A percentile compares a stretch with the other conserved stretches of the same genome.
phyloP scores from a whole-genome alignment of 192 early-diverging fungal genomes.

The Rhizophlyctis rosea region DNA sequence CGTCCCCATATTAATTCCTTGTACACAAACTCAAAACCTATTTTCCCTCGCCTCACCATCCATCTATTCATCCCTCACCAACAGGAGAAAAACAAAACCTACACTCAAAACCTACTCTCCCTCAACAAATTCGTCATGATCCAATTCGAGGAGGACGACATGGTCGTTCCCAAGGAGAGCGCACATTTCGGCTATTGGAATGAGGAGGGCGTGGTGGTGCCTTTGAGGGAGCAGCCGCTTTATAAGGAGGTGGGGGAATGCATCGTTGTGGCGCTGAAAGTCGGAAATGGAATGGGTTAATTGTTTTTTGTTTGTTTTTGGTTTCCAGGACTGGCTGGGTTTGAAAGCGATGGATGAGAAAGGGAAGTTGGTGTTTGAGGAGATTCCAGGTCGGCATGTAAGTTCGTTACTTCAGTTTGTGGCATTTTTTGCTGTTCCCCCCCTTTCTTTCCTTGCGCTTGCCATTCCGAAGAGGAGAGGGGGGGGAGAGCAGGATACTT shows the following conservation, averaged over 20 bases:
- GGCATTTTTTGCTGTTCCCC: too few relatives aligned
- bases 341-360: conserved; percentile 31
- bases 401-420: neutral
- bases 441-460: too few relatives aligned
- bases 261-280: too few relatives aligned
- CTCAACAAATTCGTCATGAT: conserved; percentile 83
- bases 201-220: conserved; percentile 31
- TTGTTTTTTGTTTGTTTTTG: neutral
- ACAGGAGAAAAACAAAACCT: conserved; percentile 50
- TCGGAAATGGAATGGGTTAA: neutral
- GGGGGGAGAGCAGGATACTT: too few relatives aligned
- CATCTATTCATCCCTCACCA: conserved; percentile 5
- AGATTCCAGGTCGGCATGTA: conserved; percentile 33
- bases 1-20: neutral
- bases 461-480: too few relatives aligned
- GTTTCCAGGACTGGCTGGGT: conserved; percentile 38
- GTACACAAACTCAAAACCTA: neutral
- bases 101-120: conserved; percentile 50
- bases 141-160: conserved; percentile 72
- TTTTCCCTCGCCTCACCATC: neutral
- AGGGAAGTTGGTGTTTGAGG: conserved; percentile 25
- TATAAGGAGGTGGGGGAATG: conserved; percentile 29
- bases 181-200: conserved; percentile 46
- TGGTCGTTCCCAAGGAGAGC: conserved; percentile 55
- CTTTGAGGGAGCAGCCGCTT: conserved; percentile 24